Base-by-base conservation (phyloP, 345 rosid species). In the Syzygium oleosum region DNA sequence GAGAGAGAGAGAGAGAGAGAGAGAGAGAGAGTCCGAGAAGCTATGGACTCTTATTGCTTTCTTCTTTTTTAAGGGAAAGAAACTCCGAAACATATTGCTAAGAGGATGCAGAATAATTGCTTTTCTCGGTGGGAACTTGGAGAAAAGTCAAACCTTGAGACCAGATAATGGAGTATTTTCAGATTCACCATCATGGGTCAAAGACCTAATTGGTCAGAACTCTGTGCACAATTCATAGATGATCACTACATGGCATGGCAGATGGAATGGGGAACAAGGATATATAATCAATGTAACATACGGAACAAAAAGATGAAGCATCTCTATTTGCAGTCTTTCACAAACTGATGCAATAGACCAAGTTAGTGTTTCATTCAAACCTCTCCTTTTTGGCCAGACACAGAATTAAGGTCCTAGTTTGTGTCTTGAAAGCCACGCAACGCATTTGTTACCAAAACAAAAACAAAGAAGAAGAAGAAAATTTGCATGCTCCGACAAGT, bases 1-100 rank as follows among this genome's bases (percentile, higher is more conserved):
- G 31, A 15, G 1, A 51, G 55, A 52, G 79, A 73, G 55, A 19
- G 86, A 53, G 73, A 27, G 85, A 27, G 56, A 14, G 86, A 13
- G 79, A 63, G 84, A 85, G 73, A 78, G 16, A 87, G 58, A 68
- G 85, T 90, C 87, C 90, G 85, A 84, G 85, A 88, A 88, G 88
- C 88, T 79, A 84, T 77, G 86, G 58, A 51, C 86, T 90, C 91
- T 83, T 63, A 15, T 73, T 38, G 27, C 34, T 73, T 34, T 73
- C 19, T 38, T 34, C 41, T 19, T 73, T 38, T 1, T 38, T 19
- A 11, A 19, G 14, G 87, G 54, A 78, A 80, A 49, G 38, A 59
- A 85, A 59, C 61, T 49, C 34, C 49, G 29, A 77, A 46, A 7
- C 31, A 86, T 34, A 52, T 49, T 52, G 59, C 61, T 13, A 49